A percentile compares a stretch with the other conserved stretches of the same genome.
These are phyloP conservation scores for Sporothrix globosa DNA, from an alignment of 2,329 filamentous ascomycete genomes.

Conservation along the genomic window DNA sequence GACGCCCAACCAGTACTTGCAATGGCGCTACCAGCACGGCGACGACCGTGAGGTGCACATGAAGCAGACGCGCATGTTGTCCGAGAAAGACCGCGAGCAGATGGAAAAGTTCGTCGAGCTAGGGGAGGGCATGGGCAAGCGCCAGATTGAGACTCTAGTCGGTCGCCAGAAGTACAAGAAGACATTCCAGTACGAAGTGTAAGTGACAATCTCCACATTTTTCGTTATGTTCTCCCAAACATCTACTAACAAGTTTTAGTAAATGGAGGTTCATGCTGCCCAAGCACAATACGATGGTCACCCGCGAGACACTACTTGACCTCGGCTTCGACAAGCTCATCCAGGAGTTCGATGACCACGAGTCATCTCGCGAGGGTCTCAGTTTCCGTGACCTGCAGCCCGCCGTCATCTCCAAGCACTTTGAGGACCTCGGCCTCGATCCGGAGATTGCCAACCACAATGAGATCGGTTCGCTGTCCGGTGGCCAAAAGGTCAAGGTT, in stretches of 20 bases:
- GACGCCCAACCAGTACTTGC: constrained; percentile 97
- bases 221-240: neutral
- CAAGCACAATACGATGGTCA: constrained; percentile 91
- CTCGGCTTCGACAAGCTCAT: constrained; percentile 90
- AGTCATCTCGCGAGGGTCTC: constrained; percentile 96
- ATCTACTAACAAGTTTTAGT: constrained; percentile 46
- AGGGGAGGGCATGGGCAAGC: constrained; percentile 75
- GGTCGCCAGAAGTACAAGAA: constrained; percentile 99
- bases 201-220: constrained; percentile 44
- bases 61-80: constrained; percentile 94
- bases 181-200: constrained; percentile 96
- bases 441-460: constrained; percentile 99
- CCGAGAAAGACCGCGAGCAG: constrained; percentile 80
- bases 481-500: constrained; percentile 98
- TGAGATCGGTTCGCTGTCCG: constrained; percentile 92
- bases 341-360: constrained; percentile 98
- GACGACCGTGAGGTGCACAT: constrained; percentile 96
- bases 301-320: constrained; percentile 84
- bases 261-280: constrained; percentile 90
- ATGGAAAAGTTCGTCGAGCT: constrained; percentile 90
- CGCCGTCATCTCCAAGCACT: constrained; percentile 94
- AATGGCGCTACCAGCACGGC: constrained; percentile 97
- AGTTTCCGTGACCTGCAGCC: constrained; percentile 93
- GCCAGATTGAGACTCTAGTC: constrained; percentile 84
- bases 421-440: constrained; percentile 93